Percentiles rank a stretch among this genome's conserved stretches.
Evolutionary conservation across 129 eudicot species (phyloP).

Genomic region (Artemisia tridentata): DNA sequence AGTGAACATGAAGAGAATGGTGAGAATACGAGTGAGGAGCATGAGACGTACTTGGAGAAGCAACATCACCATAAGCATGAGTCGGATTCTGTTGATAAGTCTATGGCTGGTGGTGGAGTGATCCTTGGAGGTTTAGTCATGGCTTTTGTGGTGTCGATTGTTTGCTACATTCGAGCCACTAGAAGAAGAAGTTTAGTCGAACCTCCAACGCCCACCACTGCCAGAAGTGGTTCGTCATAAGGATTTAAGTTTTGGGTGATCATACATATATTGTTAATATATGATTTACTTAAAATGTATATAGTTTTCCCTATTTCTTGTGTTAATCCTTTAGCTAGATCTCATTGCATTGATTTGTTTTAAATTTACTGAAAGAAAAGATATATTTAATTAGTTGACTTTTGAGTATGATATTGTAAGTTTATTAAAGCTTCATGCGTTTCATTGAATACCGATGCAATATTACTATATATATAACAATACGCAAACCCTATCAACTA

Average conservation of each 20-base stretch:
- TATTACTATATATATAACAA: too few relatives aligned
- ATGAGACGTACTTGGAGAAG: conserved; percentile 24
- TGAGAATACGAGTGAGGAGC: neutral
- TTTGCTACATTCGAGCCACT: conserved; percentile 61
- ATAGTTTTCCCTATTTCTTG: conserved; percentile 6
- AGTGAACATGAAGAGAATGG: conserved; percentile 18
- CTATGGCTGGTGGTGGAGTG: conserved; percentile 57
- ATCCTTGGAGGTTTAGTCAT: conserved; percentile 53
- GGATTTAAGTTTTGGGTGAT: conserved; percentile 1
- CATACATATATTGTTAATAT: neutral
- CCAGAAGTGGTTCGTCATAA: conserved; percentile 2
- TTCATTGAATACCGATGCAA: too few relatives aligned
- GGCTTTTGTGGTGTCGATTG: conserved; percentile 43
- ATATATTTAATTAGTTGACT: neutral
- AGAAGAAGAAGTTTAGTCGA: conserved; percentile 35
- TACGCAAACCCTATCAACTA: too few relatives aligned
- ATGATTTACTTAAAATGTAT: conserved; percentile 5
- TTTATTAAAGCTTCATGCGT: too few relatives aligned
- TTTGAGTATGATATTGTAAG: neutral
- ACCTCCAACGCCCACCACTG: conserved; percentile 37
- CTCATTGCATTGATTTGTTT: neutral
- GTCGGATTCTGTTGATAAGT: conserved; percentile 35
- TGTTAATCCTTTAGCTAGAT: neutral
- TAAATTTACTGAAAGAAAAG: too few relatives aligned
- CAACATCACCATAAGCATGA: conserved; percentile 15